phyloP scores from a whole-genome alignment of 1,284 basidiomycete genomes.

The Microbotryomycetes sp. region DNA sequence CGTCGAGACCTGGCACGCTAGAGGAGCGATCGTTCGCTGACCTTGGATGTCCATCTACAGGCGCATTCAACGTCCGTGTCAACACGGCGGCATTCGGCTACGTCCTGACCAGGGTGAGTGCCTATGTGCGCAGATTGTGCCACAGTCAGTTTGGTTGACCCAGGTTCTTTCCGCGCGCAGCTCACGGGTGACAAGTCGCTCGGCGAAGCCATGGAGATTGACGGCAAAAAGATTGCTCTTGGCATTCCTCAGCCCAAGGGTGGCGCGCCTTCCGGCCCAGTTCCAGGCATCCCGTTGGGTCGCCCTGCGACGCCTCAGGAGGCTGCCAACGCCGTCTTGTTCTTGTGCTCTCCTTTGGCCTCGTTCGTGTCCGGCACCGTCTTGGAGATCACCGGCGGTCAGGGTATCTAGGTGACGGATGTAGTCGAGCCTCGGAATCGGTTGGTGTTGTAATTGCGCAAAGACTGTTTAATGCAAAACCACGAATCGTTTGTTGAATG shows the following conservation, averaged over 20 bases:
- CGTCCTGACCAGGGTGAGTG: conserved; percentile 52
- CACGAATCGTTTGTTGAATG: too few relatives aligned
- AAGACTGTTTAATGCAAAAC: too few relatives aligned
- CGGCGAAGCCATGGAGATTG: conserved; percentile 66
- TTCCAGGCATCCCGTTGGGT: conserved; percentile 53
- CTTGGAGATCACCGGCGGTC: conserved; percentile 61
- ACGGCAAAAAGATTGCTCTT: conserved; percentile 72
- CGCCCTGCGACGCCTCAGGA: conserved; percentile 68
- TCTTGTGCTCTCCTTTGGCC: conserved; percentile 56
- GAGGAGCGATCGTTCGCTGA: not conserved
- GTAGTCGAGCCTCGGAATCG: too few relatives aligned
- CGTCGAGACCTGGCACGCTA: conserved; percentile 9
- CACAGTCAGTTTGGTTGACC: not conserved
- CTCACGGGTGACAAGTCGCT: conserved; percentile 66
- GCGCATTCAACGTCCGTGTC: conserved; percentile 61
- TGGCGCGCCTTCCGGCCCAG: not conserved
- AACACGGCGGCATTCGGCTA: conserved; percentile 73
- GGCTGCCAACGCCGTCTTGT: conserved; percentile 52
- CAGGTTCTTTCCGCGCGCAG: conserved; percentile 47
- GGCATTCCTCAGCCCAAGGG: conserved; percentile 58
- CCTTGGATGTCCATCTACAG: not conserved
- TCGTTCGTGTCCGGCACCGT: conserved; percentile 75
- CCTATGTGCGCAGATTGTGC: not conserved
- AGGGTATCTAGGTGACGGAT: conserved; percentile 44
- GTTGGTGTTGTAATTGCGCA: too few relatives aligned